Conservation (phyloP, 2,329 filamentous ascomycete genomes). For the Didymella sp. region DNA sequence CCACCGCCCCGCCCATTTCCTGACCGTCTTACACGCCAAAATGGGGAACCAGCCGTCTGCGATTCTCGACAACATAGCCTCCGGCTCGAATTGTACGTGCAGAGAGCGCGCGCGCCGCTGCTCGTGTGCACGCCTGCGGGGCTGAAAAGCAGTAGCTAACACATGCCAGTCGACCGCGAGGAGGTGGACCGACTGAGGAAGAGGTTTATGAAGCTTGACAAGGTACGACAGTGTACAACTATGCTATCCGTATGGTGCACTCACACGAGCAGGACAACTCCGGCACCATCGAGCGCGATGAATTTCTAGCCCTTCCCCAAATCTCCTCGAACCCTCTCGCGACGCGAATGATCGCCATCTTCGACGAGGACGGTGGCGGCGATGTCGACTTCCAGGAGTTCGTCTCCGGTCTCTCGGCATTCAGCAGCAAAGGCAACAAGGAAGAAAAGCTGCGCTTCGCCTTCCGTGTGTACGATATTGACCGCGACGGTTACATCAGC, state of each 20-base stretch:
- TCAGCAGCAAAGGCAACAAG: conserved; percentile 98
- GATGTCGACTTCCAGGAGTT: conserved; percentile 99
- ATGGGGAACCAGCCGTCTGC: conserved; percentile 66
- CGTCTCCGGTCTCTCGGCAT: conserved; percentile 91
- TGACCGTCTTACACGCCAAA: conserved; percentile 34
- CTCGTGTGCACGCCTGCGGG: conserved; percentile 36
- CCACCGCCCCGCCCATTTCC: conserved; percentile 21
- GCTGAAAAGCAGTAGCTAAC: conserved; percentile 41
- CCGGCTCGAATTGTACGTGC: conserved; percentile 88
- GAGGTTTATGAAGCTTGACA: conserved; percentile 99
- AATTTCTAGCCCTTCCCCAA: conserved; percentile 95
- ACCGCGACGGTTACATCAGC: conserved; percentile 97
- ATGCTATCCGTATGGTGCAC: neutral
- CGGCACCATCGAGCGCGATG: conserved; percentile 96
- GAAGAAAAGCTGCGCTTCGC: conserved; percentile 97
- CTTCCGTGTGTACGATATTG: conserved; percentile 99
- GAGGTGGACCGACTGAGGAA: conserved; percentile 96
- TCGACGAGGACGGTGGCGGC: conserved; percentile 97
- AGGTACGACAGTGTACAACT: conserved; percentile 64
- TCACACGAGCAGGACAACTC: conserved; percentile 78
- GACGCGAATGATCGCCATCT: conserved; percentile 98
- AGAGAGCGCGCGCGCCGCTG: conserved; percentile 17
- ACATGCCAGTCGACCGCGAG: conserved; percentile 82
- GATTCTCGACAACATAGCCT: conserved; percentile 94
- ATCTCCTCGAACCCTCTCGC: conserved; percentile 97